Evolutionary conservation across 805 yeast species (phyloP).

Genomic region (Nakazawaea anatomiae): DNA sequence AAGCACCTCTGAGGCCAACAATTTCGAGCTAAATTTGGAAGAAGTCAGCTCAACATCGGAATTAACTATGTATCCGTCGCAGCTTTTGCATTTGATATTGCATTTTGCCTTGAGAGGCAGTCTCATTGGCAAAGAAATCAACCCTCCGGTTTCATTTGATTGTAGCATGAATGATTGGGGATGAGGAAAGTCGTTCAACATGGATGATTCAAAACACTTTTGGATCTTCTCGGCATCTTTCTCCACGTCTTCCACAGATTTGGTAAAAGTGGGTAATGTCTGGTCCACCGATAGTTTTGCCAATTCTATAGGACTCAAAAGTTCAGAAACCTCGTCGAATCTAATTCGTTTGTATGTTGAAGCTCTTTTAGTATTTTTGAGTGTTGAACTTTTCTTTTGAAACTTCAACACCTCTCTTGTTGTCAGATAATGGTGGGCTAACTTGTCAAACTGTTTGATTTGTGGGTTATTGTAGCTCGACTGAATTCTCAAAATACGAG

Average conservation of each 20-base stretch:
- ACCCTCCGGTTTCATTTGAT: not conserved
- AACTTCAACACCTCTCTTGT: conserved; percentile 14
- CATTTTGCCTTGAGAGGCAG: conserved; percentile 14
- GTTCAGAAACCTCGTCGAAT: conserved; percentile 9
- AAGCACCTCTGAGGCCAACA: conserved; percentile 15
- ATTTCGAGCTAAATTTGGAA: conserved; percentile 13
- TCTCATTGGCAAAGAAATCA: conserved; percentile 14
- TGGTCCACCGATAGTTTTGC: conserved; percentile 11
- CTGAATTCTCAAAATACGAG: conserved; percentile 20
- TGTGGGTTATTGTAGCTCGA: conserved; percentile 2
- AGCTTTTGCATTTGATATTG: conserved; percentile 16
- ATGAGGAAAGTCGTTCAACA: too few relatives aligned
- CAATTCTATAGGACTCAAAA: conserved; percentile 17
- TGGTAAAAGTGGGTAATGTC: not conserved
- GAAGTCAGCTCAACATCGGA: conserved; percentile 17
- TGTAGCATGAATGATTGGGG: too few relatives aligned
- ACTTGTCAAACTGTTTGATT: conserved; percentile 12
- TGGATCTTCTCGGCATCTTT: too few relatives aligned
- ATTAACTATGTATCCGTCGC: conserved; percentile 14
- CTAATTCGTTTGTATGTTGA: conserved; percentile 4
- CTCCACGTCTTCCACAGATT: not conserved
- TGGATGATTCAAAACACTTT: too few relatives aligned
- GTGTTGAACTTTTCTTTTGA: conserved; percentile 7
- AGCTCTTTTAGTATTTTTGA: not conserved
- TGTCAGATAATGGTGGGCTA: conserved; percentile 14